These are phyloP conservation scores for Groenewaldozyma tartarivorans DNA, from an alignment of 805 yeast genomes.

Conservation along the genomic window DNA sequence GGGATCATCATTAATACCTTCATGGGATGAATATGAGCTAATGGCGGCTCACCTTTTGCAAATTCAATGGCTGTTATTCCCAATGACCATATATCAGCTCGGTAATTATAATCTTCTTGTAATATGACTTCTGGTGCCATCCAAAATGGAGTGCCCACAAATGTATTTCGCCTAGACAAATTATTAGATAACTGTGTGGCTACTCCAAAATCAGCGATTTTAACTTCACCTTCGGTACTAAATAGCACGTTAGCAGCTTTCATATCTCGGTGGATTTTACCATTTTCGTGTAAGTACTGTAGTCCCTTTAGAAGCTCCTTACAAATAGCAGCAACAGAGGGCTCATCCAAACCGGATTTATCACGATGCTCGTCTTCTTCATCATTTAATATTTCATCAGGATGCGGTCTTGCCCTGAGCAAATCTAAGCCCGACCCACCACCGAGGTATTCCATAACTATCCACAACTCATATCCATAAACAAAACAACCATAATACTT, in stretches of 20 bases:
- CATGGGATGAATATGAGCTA: slow-evolving; percentile 45
- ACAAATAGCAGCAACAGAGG: slow-evolving; percentile 43
- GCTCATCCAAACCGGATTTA: slow-evolving; percentile 35
- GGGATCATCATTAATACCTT: slow-evolving; percentile 45
- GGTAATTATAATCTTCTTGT: slow-evolving; percentile 66
- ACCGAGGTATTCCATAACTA: slow-evolving; percentile 70
- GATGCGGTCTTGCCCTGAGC: slow-evolving; percentile 36
- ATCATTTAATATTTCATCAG: too few species aligned
- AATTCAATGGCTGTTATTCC: slow-evolving; percentile 73
- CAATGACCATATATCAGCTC: slow-evolving; percentile 73
- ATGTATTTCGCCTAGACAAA: slow-evolving; percentile 38
- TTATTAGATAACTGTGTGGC: slow-evolving; percentile 68
- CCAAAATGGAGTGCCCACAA: slow-evolving; percentile 64
- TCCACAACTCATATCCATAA: slow-evolving; percentile 62
- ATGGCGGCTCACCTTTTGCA: slow-evolving; percentile 65
- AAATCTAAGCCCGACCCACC: slow-evolving; percentile 70
- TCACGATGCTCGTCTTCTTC: slow-evolving; percentile 34
- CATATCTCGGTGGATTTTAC: slow-evolving; percentile 82
- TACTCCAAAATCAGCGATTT: slow-evolving; percentile 93
- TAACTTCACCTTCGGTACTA: slow-evolving; percentile 62
- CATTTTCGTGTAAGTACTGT: slow-evolving; percentile 55
- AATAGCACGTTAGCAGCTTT: slow-evolving; percentile 86
- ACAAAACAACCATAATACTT: slow-evolving; percentile 64
- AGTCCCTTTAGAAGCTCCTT: slow-evolving; percentile 51
- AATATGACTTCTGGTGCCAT: slow-evolving; percentile 98